Percentiles rank a stretch among this genome's conserved stretches.
Conservation (phyloP, 2,329 filamentous ascomycete genomes). For the Grosmannia huntii region DNA sequence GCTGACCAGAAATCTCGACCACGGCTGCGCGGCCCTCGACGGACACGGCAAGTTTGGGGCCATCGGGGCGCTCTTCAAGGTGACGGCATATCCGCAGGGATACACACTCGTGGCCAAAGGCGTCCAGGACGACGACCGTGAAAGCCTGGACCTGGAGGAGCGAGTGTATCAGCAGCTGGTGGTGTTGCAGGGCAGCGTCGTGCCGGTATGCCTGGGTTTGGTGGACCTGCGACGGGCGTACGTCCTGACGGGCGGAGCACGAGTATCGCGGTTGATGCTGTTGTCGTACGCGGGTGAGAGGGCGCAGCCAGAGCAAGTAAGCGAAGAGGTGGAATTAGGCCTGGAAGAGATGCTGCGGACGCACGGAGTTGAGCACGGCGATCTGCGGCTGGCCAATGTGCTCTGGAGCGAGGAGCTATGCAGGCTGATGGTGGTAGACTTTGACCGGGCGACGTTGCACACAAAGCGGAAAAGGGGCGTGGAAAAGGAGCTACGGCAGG, state of each 20-base stretch:
- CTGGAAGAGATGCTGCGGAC: too few relatives aligned
- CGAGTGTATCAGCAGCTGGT: not conserved
- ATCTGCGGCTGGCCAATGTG: conserved; percentile 2
- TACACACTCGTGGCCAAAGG: conserved; percentile 4
- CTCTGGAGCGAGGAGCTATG: not conserved
- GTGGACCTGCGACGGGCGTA: not conserved
- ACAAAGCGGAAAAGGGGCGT: not conserved
- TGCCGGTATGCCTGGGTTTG: conserved; percentile 2
- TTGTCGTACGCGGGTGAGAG: conserved; percentile 4
- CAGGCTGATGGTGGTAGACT: conserved; percentile 1
- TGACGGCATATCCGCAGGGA: not conserved
- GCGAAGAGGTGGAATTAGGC: too few relatives aligned
- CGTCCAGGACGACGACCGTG: not conserved
- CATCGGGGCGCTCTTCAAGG: conserved; percentile 3
- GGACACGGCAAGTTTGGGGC: not conserved
- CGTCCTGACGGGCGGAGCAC: not conserved
- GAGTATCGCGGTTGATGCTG: conserved; percentile 1
- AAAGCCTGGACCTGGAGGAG: not conserved
- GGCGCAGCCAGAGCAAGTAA: not conserved
- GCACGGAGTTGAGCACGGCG: conserved; percentile 1
- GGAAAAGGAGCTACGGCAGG: too few relatives aligned
- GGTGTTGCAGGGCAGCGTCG: not conserved
- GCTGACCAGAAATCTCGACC: not conserved
- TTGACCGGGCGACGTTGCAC: not conserved
- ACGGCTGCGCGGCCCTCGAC: not conserved